phyloP scores from a whole-genome alignment of 257 asterid species.

The Nicotiana paniculata region DNA sequence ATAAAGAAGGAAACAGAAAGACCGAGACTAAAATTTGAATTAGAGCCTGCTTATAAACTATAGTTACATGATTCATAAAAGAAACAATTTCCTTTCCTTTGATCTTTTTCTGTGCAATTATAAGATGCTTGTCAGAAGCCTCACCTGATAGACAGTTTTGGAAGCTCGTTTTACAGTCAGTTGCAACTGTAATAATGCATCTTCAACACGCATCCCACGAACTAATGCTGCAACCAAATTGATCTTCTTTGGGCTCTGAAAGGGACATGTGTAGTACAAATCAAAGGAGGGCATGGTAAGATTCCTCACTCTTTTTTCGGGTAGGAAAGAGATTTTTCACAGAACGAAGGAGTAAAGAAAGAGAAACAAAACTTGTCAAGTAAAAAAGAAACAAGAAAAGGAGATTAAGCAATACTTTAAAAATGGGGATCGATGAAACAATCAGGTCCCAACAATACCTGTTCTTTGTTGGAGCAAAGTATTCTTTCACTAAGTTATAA shows the following conservation, averaged over 20 bases:
- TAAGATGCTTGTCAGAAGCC: neutral
- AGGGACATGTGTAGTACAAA: neutral
- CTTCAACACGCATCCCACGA: constrained; percentile 98
- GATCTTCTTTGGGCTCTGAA: constrained; percentile 91
- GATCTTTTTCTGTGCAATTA: too few species aligned
- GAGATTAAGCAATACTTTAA: neutral
- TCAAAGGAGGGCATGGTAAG: neutral
- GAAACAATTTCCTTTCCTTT: neutral
- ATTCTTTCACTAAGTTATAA: too few species aligned
- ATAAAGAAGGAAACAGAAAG: neutral
- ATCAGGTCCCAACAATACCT: too few species aligned
- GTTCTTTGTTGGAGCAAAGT: too few species aligned
- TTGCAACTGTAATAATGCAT: constrained; percentile 92
- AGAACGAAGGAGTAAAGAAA: neutral
- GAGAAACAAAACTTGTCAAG: neutral
- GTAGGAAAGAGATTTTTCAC: neutral
- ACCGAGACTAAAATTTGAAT: too few species aligned
- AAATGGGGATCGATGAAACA: too few species aligned
- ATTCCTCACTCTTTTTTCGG: neutral
- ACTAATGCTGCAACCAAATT: constrained; percentile 90
- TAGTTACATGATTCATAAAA: neutral
- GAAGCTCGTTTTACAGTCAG: constrained; percentile 88
- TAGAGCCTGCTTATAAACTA: too few species aligned
- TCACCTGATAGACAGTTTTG: constrained; percentile 90
- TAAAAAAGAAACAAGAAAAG: too few species aligned